Evolutionary conservation across 495 filamentous ascomycete genomes (phyloP).

Genomic region (Clavariopsis aquatica): DNA sequence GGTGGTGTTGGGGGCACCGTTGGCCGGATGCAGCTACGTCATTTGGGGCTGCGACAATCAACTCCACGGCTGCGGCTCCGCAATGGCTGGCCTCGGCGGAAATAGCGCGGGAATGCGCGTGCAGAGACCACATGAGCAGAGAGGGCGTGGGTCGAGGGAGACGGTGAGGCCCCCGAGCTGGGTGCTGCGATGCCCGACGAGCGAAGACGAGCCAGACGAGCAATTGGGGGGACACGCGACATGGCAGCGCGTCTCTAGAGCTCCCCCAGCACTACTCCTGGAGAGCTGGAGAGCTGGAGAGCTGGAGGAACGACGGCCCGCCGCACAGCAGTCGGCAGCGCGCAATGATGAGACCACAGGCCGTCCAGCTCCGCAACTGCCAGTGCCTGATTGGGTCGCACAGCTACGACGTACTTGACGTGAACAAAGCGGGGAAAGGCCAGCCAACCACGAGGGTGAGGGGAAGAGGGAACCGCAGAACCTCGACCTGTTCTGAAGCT

Average conservation of each 20-base stretch:
- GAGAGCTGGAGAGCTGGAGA: background rate
- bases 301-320: background rate
- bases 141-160: background rate
- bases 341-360: background rate
- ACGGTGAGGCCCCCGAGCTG: too few relatives aligned
- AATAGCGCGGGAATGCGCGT: background rate
- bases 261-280: background rate
- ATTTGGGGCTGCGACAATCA: background rate
- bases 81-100: background rate
- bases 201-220: too few relatives aligned
- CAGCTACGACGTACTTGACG: background rate
- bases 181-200: too few relatives aligned
- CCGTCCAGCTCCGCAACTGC: background rate
- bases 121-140: background rate
- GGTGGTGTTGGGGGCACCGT: too few relatives aligned
- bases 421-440: conserved; percentile 1
- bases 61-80: background rate
- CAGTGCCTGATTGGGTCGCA: background rate
- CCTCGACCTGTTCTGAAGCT: background rate
- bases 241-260: background rate
- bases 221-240: background rate
- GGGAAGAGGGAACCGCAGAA: conserved; percentile 1
- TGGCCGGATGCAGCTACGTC: background rate
- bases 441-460: background rate
- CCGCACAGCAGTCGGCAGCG: background rate